Evolutionary conservation across 345 rosid genomes (phyloP).

Genomic region (Eucalyptus tenuipes): DNA sequence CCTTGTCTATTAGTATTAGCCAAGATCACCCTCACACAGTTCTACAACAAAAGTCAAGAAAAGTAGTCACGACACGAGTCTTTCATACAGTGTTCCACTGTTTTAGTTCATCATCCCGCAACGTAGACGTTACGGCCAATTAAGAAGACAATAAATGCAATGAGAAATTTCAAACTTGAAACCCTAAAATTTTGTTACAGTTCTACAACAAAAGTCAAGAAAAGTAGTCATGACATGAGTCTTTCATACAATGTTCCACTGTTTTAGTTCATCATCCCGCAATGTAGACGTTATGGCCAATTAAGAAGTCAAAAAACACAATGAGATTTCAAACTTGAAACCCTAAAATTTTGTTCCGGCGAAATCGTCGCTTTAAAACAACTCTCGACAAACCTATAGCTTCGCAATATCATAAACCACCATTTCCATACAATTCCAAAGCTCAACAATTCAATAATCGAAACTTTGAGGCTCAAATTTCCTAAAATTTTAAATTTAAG

Average conservation of each 20-base stretch:
- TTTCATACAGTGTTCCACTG: neutral
- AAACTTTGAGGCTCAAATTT: neutral
- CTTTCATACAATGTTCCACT: neutral
- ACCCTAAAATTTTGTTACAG: no score
- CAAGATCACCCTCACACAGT: neutral
- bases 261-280: neutral
- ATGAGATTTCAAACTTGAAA: neutral
- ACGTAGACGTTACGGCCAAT: neutral
- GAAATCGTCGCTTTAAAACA: no score
- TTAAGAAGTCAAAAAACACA: neutral
- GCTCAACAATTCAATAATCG: neutral
- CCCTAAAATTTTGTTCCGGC: no score
- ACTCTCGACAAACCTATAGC: neutral
- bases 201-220: neutral
- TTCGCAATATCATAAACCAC: rapidly evolving
- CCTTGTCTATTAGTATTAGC: neutral
- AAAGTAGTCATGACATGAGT: neutral
- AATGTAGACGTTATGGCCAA: neutral
- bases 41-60: neutral
- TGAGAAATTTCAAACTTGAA: neutral
- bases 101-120: neutral
- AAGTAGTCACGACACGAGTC: neutral
- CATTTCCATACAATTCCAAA: neutral
- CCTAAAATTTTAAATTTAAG: neutral
- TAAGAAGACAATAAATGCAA: neutral